Base-by-base conservation (phyloP, 768 basidiomycete species). In the Chalciporus chontae region DNA sequence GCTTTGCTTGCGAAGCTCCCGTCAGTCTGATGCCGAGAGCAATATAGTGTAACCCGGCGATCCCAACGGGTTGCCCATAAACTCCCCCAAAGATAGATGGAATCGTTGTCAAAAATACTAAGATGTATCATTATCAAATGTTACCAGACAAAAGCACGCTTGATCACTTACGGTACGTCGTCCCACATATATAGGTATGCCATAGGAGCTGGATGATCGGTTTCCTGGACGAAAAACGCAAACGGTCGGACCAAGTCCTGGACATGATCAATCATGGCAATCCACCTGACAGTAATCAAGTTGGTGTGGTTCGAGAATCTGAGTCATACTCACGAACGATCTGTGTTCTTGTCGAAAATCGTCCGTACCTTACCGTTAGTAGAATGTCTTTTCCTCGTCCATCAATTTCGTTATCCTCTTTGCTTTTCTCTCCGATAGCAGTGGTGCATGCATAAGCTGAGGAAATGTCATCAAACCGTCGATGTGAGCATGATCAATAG, bases 191-290 rank as follows among this genome's bases (percentile, higher is more conserved):
- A 91, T 11, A 85, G 60, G 54, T 86, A 81, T 0, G 84, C 81
- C 77, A 86, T 79, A 90, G 67, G 2, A 87, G 62, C 56, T 87
- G 85, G 17, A 87, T 71, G 56, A 90, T 86, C 1, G 82, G 78
- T 59, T 90, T n/a, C 87, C 5, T 59, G 59, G 0, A 47, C 58
- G 48, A 88, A 84, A 10, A 91, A 61, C 4, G 66, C 58, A 68
- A 92, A 86, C 0, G 91, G 90, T n/a, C 88, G 77, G 10, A 73
- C 66, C 19, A 91, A 66, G 0, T 85, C 75, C 50, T 77, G 1
- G 53, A 39, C n/a, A n/a, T n/a, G n/a, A n/a, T n/a, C n/a, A 50
- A 91, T 68, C 29, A 88, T 73, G 0, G 59, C 42, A 56, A 70
- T 58, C 80, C 78, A 83, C 21, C 82, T 85, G 39, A 29, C 24